Evolutionary conservation across 192 early-diverging fungal genomes (phyloP).

Genomic region (Podila epigama): DNA sequence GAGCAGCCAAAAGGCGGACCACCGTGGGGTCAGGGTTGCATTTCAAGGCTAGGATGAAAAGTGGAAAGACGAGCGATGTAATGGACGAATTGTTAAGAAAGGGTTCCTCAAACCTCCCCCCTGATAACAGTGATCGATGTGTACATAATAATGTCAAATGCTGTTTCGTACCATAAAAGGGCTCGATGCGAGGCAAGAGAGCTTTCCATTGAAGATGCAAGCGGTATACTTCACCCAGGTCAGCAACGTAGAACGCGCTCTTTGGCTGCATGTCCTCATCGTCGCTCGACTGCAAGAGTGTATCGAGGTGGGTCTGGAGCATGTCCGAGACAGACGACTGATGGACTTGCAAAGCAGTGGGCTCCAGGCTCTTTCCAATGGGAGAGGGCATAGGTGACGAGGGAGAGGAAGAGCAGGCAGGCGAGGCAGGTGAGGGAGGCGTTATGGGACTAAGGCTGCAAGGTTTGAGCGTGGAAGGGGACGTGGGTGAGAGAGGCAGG

Average conservation of each 20-base stretch:
- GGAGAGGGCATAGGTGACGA: no score
- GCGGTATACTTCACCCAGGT: slow-evolving; percentile 89
- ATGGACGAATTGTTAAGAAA: not conserved
- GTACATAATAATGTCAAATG: no score
- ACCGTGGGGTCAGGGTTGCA: slow-evolving; percentile 94
- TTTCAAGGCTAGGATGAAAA: slow-evolving; percentile 79
- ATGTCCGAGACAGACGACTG: slow-evolving; percentile 11
- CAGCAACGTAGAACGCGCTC: slow-evolving; percentile 94
- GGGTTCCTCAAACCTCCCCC: not conserved
- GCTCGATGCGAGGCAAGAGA: slow-evolving; percentile 90
- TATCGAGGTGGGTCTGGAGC: slow-evolving; percentile 20
- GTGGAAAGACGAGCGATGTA: no score
- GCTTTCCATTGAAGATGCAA: slow-evolving; percentile 85
- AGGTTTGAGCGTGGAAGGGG: no score
- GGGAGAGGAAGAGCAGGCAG: no score
- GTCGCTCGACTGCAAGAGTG: slow-evolving; percentile 36
- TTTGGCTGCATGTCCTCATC: slow-evolving; percentile 70
- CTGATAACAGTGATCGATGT: not conserved
- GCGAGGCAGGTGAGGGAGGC: no score
- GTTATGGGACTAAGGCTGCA: no score
- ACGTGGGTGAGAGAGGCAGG: no score
- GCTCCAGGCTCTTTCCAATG: no score
- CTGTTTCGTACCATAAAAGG: slow-evolving; percentile 79
- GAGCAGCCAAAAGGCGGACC: slow-evolving; percentile 76
- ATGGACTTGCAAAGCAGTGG: no score